Evolutionary conservation across 768 basidiomycete genomes (phyloP).

Genomic region (Lactarius trivialis): DNA sequence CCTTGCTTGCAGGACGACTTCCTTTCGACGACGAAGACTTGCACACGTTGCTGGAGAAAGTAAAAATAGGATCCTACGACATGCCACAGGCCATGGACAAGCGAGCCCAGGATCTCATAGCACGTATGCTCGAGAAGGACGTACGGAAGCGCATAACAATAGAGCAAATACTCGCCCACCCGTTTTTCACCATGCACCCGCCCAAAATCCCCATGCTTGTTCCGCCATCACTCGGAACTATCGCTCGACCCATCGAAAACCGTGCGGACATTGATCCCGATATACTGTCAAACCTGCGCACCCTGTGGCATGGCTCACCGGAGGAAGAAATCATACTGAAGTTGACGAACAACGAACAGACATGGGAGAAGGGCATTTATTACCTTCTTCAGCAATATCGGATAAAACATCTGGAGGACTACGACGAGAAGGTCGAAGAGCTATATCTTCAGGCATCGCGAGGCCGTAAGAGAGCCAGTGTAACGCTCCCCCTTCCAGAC

Average conservation of each 20-base stretch:
- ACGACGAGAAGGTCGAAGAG: constrained; percentile 42
- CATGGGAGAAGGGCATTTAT: constrained; percentile 97
- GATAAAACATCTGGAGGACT: constrained; percentile 64
- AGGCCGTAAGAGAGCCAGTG: constrained; percentile 33
- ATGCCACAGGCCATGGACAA: constrained; percentile 68
- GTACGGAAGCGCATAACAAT: constrained; percentile 74
- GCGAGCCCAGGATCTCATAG: constrained; percentile 69
- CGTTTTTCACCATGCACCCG: constrained; percentile 60
- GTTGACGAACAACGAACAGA: constrained; percentile 59
- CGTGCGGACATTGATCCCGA: constrained; percentile 74
- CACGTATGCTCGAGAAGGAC: constrained; percentile 74
- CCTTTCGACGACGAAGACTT: constrained; percentile 92
- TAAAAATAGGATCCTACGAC: constrained; percentile 63
- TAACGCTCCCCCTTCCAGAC: constrained; percentile 23
- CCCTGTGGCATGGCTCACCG: constrained; percentile 80
- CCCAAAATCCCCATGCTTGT: constrained; percentile 38
- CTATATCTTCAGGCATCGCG: constrained; percentile 29
- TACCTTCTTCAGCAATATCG: constrained; percentile 84
- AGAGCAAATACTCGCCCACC: constrained; percentile 70
- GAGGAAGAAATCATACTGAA: constrained; percentile 69
- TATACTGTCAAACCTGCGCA: constrained; percentile 83
- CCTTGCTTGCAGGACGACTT: constrained; percentile 78
- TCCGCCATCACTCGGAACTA: constrained; percentile 57
- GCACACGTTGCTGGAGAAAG: constrained; percentile 68
- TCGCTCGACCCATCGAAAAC: constrained; percentile 60